Evolutionary conservation across 2,329 filamentous ascomycete species (phyloP), one percentile per base, ranked within the genome.

Genomic region (Aspergillus alliaceus): DNA sequence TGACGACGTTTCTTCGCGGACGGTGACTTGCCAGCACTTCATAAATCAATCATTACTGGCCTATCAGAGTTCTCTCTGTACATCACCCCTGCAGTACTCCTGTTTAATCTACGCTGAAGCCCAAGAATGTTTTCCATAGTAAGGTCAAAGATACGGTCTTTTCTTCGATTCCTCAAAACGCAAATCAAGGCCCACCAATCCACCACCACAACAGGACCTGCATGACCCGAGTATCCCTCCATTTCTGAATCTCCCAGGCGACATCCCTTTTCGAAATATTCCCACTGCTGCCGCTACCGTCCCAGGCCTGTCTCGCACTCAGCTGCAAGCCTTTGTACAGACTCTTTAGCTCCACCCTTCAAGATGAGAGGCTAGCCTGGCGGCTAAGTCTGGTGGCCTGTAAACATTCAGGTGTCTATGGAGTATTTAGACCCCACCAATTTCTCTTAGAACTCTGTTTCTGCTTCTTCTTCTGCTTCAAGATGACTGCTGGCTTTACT

Each of bases 281-380:
- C n/a, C 18, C 22, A 12, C 27, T 42, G 2, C n/a, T 57, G 27
- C 55, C 44, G 8, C 51, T 57, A 11, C 3, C 27, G 12, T 53
- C 46, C 7, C 51, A 51, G n/a, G 44, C 32, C 1, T 57, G 51
- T 18, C 55, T 57, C 4, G 51, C 55, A 14, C 44, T 53, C 27
- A 54, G 35, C 35, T 57, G 55, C 50, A 53, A 51, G 29, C 22
- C 44, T 24, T 32, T 53, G 3, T 53, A 51, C 29, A 4, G 15
- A 3, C 50, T 51, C 12, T 50, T 57, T 25, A 25, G 42, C 39
- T 22, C 18, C 12, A 44, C 49, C 29, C 32, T 53, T 7, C 12
- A 49, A n/a, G 37, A 54, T 22, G 31, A 51, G 31, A 8, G 20
- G 3, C 44, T 53, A 14, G 51, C 46, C 1, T 57, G n/a, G n/a